Evolutionary conservation across 257 asterid species (phyloP), one percentile per base, ranked within the genome.

Genomic region (Salvia hispanica): DNA sequence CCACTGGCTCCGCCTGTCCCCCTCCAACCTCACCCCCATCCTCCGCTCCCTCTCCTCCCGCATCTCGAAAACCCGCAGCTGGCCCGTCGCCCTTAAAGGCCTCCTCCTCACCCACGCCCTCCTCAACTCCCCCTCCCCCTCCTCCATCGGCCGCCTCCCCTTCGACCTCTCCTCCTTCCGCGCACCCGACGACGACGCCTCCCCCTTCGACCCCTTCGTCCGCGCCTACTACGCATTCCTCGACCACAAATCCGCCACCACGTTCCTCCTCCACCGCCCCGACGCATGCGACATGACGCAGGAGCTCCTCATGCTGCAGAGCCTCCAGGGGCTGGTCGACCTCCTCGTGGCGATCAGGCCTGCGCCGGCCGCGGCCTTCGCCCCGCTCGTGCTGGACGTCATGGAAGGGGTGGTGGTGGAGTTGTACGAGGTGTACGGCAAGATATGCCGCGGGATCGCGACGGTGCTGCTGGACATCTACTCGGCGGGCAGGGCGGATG

Each of bases 11-110:
- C 93, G 95, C 52, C 71, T 83, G 25, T 89, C 98, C 3, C 88
- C 92, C 7, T 52, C 53, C 66, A 78, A 86, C 51, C 79, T 88
- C 72, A 84, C 78, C 75, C 96, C 96, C n/a, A 52, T 86, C 13
- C 80, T 88, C 1, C 79, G 87, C 83, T 80, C 95, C 45, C 36
- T 94, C 45, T 60, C 99, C n/a, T 3, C 59, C 12, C 92, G 99
- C 8, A 28, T 88, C 69, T 84, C 73, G 73, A 77, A 78, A 12
- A 86, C 95, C 0, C 70, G 76, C 0, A 61, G 76, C 58, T 91
- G 97, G 96, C 66, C 75, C 0, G 99, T 94, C 1, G 96, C 96
- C 4, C 74, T 91, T 0, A 94, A 94, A 14, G 87, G 85, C 4
- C 80, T 94, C 68, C 80, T 81, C 78, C 89, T 94, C 0, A 79